phyloP scores from a whole-genome alignment of 805 yeast species.

The Teunomyces funiuensis region DNA sequence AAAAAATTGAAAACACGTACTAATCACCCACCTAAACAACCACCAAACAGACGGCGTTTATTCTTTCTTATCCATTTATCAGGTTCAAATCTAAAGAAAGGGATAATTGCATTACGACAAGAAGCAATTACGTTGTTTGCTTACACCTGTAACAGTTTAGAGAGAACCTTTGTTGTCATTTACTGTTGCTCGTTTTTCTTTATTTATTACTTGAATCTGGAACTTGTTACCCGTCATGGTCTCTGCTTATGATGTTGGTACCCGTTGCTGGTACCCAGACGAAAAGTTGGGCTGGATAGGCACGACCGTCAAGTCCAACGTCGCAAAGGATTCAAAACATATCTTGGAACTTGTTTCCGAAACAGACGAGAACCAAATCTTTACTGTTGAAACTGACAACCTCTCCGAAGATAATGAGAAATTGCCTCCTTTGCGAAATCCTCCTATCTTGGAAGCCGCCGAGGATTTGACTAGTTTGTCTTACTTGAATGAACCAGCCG shows the following conservation, averaged over 20 bases:
- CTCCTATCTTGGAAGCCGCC: constrained; percentile 87
- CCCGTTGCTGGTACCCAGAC: constrained; percentile 84
- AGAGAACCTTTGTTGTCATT: constrained; percentile 2
- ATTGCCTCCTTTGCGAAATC: constrained; percentile 83
- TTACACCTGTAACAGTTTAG: background rate
- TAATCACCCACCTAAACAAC: constrained; percentile 3
- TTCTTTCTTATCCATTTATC: constrained; percentile 1
- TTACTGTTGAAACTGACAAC: constrained; percentile 48
- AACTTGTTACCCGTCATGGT: constrained; percentile 13
- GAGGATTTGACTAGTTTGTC: constrained; percentile 93
- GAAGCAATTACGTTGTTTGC: background rate
- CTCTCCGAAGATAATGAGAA: constrained; percentile 54
- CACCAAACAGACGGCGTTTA: background rate
- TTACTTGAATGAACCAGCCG: constrained; percentile 94
- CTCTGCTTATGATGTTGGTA: constrained; percentile 35
- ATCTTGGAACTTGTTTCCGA: constrained; percentile 56
- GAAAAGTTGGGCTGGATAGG: constrained; percentile 73
- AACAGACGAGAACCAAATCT: constrained; percentile 39
- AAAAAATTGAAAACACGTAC: constrained; percentile 5
- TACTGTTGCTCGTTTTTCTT: background rate
- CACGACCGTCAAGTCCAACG: constrained; percentile 52
- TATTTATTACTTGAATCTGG: background rate
- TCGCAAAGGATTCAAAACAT: constrained; percentile 37
- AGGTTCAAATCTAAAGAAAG: background rate
- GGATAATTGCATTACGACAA: background rate